Evolutionary conservation across 169 alveolate species (phyloP).

Genomic region (Plasmodium adleri): DNA sequence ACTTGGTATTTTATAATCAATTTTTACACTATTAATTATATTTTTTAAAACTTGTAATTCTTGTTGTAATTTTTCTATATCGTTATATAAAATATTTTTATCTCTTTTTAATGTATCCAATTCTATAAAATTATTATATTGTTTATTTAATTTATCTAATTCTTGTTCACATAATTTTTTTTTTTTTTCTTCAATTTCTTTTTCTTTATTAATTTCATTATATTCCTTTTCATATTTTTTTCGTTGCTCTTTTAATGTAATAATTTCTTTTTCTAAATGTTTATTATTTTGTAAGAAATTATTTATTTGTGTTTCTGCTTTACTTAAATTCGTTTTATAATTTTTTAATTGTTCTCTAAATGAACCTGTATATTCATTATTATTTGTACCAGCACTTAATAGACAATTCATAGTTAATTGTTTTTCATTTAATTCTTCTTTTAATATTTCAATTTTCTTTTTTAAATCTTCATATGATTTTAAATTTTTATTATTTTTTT

Average conservation of each 20-base stretch:
- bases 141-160: slow-evolving; percentile 61
- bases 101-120: slow-evolving; percentile 68
- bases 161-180: slow-evolving; percentile 72
- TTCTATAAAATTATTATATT: slow-evolving; percentile 69
- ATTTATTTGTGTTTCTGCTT: slow-evolving; percentile 68
- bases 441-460: slow-evolving; percentile 37
- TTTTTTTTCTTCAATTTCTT: slow-evolving; percentile 77
- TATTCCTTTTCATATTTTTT: slow-evolving; percentile 78
- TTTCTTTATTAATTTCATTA: slow-evolving; percentile 77
- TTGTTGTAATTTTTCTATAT: slow-evolving; percentile 50
- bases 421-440: slow-evolving; percentile 61
- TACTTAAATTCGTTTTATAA: slow-evolving; percentile 68
- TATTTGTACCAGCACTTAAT: slow-evolving; percentile 48
- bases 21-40: slow-evolving; percentile 50
- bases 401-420: slow-evolving; percentile 54
- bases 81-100: slow-evolving; percentile 48
- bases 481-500: slow-evolving; percentile 62
- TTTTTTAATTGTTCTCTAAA: slow-evolving; percentile 79
- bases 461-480: slow-evolving; percentile 35
- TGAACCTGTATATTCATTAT: slow-evolving; percentile 75
- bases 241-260: slow-evolving; percentile 58
- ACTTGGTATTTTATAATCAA: slow-evolving; percentile 30
- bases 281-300: slow-evolving; percentile 63
- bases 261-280: slow-evolving; percentile 75
- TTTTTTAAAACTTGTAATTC: slow-evolving; percentile 51